Percentiles rank a stretch among this genome's conserved stretches.
phyloP scores from a whole-genome alignment of 2,329 filamentous ascomycete genomes.

The Trichoderma breve region DNA sequence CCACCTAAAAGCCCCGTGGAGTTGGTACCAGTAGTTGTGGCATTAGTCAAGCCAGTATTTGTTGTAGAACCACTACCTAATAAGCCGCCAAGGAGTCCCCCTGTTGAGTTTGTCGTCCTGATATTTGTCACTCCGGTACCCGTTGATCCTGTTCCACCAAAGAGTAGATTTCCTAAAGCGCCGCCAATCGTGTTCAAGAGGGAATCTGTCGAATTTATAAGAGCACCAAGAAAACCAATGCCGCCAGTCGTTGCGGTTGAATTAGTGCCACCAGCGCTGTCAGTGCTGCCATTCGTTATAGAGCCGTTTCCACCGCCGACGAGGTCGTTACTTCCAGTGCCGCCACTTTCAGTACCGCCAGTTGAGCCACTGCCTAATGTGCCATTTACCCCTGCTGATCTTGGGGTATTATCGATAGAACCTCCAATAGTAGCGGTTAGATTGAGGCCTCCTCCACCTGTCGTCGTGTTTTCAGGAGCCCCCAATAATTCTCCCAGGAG shows the following conservation, averaged over 20 bases:
- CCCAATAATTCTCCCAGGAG: background rate
- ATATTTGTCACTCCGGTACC: background rate
- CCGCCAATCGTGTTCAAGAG: no score
- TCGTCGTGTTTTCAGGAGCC: background rate
- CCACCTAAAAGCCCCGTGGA: background rate
- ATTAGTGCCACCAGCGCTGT: background rate
- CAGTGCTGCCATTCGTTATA: background rate
- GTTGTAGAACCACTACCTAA: background rate
- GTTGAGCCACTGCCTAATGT: background rate
- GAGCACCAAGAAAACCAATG: background rate
- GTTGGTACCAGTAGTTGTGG: background rate
- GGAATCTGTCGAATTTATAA: background rate
- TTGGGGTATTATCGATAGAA: background rate
- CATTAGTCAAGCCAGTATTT: background rate
- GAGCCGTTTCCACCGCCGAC: background rate
- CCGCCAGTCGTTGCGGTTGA: background rate
- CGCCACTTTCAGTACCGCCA: no score
- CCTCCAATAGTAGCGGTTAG: background rate
- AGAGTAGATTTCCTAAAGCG: background rate
- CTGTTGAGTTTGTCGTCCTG: background rate
- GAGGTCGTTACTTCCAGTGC: background rate
- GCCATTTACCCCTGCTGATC: background rate
- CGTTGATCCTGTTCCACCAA: background rate
- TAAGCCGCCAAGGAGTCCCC: background rate
- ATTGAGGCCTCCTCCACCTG: background rate